phyloP scores from a whole-genome alignment of 257 asterid species.

The Solanum corneliomulleri region DNA sequence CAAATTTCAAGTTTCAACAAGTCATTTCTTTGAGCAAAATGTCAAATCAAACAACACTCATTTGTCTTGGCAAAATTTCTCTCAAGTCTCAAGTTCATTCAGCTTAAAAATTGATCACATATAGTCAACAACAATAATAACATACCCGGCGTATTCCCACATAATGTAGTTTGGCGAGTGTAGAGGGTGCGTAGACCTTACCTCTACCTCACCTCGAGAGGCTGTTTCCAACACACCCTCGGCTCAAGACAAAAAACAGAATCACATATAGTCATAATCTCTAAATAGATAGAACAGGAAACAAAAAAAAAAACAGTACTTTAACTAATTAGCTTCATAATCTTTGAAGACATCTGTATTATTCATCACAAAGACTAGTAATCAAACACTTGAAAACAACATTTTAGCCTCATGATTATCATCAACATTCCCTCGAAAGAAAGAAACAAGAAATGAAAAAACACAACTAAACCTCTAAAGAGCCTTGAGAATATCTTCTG shows the following conservation, averaged over 20 bases:
- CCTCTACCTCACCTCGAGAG: not conserved
- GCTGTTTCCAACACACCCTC: not conserved
- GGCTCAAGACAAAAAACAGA: not conserved
- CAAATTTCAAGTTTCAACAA: not conserved
- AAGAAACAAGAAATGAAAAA: not conserved
- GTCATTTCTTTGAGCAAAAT: not conserved
- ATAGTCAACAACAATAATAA: not conserved
- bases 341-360: not conserved
- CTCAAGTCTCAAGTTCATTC: not conserved
- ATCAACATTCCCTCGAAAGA: constrained; percentile 5
- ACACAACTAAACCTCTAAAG: constrained; percentile 12
- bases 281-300: not conserved
- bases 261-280: not conserved
- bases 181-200: not conserved
- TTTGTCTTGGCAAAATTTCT: not conserved
- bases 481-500: constrained; percentile 82
- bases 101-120: not conserved
- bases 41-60: not conserved
- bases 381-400: not conserved
- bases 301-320: not conserved
- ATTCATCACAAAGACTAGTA: not conserved
- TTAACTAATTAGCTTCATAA: not conserved
- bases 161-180: not conserved
- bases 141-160: not conserved
- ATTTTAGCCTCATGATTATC: not conserved